Base-by-base conservation (phyloP, 768 basidiomycete genomes). In the Postia placenta region DNA sequence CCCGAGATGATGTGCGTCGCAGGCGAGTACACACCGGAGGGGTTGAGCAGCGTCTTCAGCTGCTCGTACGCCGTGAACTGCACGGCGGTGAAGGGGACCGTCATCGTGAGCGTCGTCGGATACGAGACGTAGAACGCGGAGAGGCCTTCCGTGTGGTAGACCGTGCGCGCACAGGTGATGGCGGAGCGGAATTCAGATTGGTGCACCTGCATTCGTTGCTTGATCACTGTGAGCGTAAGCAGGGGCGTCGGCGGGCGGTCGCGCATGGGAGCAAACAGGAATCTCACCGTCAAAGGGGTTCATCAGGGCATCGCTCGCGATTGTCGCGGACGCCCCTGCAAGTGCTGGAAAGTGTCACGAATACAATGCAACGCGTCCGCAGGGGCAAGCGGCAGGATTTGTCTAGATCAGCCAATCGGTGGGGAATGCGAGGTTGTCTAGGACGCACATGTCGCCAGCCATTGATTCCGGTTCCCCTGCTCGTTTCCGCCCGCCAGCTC, bases 151-250 rank as follows among this genome's bases (percentile, higher is more conserved):
- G 71, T 81, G 38, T 69, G 77, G 69, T 92, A 92, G 45, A 99
- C 87, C 11, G 84, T 83, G 20, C 78, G 77, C 49, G 93, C 91
- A 57, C 92, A 93, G n/a, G 81, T 78, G 56, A 85, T 69, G 37
- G 94, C 90, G 30, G 89, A 91, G 39, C 85, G 85, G 68, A 92
- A 93, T 65, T 87, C 75, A 3, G 96, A 98, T 62, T 88, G 82
- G 70, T 94, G 93, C 49, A 98, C 75, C 69, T 99, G 96, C 96
- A 99, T 97, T 45, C 96, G 83, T 73, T 99, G 96, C 70, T 99
- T 99, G 73, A 99, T 91, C 59, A 99, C 95, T 97, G 65, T 23
- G 39, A 47, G 46, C 42, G 24, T 22, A 11, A 5, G n/a, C 12
- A 24, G 55, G n/a, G 58, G 15, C 24, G 53, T 43, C 24, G 43